Conservation (phyloP, 2,329 filamentous ascomycete species). For the Fusarium vanettenii region DNA sequence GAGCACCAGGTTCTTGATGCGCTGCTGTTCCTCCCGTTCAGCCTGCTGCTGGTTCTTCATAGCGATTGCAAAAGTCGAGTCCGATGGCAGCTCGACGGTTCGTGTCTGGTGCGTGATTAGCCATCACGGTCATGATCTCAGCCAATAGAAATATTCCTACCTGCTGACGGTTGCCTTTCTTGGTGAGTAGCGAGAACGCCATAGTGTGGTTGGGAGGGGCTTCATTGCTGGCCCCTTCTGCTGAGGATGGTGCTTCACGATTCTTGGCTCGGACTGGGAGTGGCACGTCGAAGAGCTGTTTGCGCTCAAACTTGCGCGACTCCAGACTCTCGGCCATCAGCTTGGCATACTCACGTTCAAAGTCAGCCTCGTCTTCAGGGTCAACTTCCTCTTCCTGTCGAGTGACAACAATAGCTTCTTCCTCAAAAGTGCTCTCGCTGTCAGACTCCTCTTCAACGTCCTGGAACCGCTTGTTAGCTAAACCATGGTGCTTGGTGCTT, state of each 20-base stretch:
- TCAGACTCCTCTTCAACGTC: conserved; percentile 63
- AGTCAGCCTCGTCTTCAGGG: conserved; percentile 94
- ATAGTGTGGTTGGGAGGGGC: conserved; percentile 70
- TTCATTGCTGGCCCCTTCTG: conserved; percentile 42
- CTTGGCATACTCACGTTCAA: conserved; percentile 97
- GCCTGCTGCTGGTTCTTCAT: conserved; percentile 97
- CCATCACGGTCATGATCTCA: not conserved
- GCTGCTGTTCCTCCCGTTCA: conserved; percentile 94
- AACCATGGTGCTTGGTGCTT: not conserved
- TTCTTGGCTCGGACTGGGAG: conserved; percentile 84
- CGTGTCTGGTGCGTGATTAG: conserved; percentile 71
- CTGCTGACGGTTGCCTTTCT: conserved; percentile 95
- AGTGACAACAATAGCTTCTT: conserved; percentile 92
- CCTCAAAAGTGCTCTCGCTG: conserved; percentile 75
- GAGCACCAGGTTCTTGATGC: conserved; percentile 96
- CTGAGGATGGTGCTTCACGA: conserved; percentile 64
- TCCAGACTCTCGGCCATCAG: conserved; percentile 98
- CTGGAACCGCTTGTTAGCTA: conserved; percentile 46
- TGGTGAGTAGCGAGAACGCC: conserved; percentile 96
- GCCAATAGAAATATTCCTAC: conserved; percentile 54
- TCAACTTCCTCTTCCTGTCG: conserved; percentile 91
- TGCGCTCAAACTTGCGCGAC: conserved; percentile 94
- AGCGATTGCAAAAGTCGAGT: conserved; percentile 94
- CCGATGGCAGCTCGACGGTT: conserved; percentile 87
- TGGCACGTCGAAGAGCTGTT: conserved; percentile 94